Percentiles rank a stretch among this genome's conserved stretches.
phyloP scores from a whole-genome alignment of 768 basidiomycete genomes.

The Psilocybe sp. region DNA sequence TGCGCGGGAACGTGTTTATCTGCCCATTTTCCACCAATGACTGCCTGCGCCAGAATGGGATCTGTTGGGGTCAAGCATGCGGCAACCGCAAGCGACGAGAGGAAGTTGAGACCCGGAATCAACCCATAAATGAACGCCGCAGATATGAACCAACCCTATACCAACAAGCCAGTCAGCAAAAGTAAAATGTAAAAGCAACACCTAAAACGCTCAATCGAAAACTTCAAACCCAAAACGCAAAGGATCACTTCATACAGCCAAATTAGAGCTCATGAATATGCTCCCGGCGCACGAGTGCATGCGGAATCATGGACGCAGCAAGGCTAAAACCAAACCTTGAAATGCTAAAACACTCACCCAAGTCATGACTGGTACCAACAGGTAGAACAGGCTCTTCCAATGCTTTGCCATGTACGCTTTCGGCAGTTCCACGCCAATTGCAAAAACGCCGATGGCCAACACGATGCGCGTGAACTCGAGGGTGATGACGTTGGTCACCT shows the following conservation, averaged over 20 bases:
- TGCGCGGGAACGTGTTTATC: slow-evolving; percentile 95
- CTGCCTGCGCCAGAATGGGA: slow-evolving; percentile 89
- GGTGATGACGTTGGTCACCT: slow-evolving; percentile 69
- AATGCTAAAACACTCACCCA: slow-evolving; percentile 54
- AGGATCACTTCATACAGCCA: too few relatives aligned
- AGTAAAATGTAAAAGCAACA: background rate
- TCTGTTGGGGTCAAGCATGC: slow-evolving; percentile 95
- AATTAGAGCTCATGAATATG: too few relatives aligned
- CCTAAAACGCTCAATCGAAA: background rate
- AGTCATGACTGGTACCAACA: slow-evolving; percentile 81
- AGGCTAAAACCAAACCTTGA: background rate
- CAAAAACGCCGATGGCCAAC: slow-evolving; percentile 95
- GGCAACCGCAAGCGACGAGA: slow-evolving; percentile 85
- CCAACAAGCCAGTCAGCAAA: background rate
- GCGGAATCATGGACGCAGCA: background rate
- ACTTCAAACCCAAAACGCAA: too few relatives aligned
- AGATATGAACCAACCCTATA: slow-evolving; percentile 91
- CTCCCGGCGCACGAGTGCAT: background rate
- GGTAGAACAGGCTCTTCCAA: slow-evolving; percentile 85
- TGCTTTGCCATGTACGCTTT: slow-evolving; percentile 94
- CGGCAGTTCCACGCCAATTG: slow-evolving; percentile 96
- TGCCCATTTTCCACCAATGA: slow-evolving; percentile 94
- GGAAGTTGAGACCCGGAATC: slow-evolving; percentile 85
- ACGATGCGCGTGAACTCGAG: slow-evolving; percentile 91
- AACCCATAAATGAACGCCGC: slow-evolving; percentile 89